Conservation (phyloP, 2,329 filamentous ascomycete species). For the Xylaria sp. region DNA sequence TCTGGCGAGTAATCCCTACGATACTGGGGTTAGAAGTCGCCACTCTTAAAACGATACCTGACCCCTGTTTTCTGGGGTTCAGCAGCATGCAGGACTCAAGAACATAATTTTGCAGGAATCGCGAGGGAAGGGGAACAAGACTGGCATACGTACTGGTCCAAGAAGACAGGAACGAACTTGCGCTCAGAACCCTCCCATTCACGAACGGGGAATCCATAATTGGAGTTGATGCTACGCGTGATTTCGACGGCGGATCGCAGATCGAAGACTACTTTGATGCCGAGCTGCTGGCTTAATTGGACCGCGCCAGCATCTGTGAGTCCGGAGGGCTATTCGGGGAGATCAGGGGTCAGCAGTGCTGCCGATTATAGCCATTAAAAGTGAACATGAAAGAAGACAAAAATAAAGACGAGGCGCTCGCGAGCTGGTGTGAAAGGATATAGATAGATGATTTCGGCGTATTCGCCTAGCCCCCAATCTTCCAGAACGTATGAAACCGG, state of each 20-base stretch:
- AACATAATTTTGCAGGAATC: not conserved
- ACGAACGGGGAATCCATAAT: constrained; percentile 34
- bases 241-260: constrained; percentile 46
- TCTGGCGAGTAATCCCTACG: constrained; percentile 49
- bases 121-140: not conserved
- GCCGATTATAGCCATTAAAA: not conserved
- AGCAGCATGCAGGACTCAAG: not conserved
- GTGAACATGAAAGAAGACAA: not conserved
- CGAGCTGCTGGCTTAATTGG: constrained; percentile 45
- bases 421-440: not conserved
- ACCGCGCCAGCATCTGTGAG: constrained; percentile 50
- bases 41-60: not conserved
- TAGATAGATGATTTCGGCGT: not conserved
- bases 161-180: constrained; percentile 56
- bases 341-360: not conserved
- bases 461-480: not conserved
- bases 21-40: not conserved
- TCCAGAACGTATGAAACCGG: not conserved
- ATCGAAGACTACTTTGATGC: constrained; percentile 47
- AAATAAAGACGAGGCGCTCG: not conserved
- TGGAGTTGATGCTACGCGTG: constrained; percentile 34
- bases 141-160: constrained; percentile 31
- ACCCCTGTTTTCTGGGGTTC: not conserved
- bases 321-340: constrained; percentile 41
- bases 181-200: constrained; percentile 49